These are phyloP conservation scores for Metarhizium humberi DNA, from an alignment of 2,329 filamentous ascomycete species.

Conservation along the genomic window DNA sequence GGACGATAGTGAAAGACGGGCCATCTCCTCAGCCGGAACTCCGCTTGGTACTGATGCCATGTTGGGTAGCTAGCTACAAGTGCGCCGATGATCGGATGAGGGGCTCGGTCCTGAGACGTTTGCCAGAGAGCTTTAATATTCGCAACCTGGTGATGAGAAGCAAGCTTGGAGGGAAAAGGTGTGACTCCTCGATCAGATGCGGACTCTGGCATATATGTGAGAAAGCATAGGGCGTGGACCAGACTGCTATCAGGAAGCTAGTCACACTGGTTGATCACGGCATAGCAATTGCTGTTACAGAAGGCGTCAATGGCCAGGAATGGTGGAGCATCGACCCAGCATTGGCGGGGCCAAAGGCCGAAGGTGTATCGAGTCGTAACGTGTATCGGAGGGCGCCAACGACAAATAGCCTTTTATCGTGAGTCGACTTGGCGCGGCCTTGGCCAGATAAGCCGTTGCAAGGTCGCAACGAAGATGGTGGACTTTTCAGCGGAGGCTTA, in stretches of 20 bases:
- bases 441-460: too few species aligned
- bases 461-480: too few species aligned
- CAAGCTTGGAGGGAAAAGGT: background rate
- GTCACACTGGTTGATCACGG: background rate
- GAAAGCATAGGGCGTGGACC: background rate
- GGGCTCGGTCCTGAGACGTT: background rate
- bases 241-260: background rate
- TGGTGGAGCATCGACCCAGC: background rate
- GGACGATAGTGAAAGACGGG: slow-evolving; percentile 47
- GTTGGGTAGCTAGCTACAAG: background rate
- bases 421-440: background rate
- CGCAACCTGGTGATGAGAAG: background rate
- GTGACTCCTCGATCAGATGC: background rate
- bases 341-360: background rate
- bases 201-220: background rate
- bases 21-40: slow-evolving; percentile 5
- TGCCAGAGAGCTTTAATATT: background rate
- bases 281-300: background rate
- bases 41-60: slow-evolving; percentile 2
- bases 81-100: background rate
- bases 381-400: background rate
- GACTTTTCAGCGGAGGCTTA: background rate
- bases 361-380: too few species aligned
- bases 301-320: background rate
- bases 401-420: background rate